Percentiles rank a stretch among this genome's conserved stretches.
phyloP scores from a whole-genome alignment of 192 early-diverging fungal genomes.

The Backusella tuberculispora region DNA sequence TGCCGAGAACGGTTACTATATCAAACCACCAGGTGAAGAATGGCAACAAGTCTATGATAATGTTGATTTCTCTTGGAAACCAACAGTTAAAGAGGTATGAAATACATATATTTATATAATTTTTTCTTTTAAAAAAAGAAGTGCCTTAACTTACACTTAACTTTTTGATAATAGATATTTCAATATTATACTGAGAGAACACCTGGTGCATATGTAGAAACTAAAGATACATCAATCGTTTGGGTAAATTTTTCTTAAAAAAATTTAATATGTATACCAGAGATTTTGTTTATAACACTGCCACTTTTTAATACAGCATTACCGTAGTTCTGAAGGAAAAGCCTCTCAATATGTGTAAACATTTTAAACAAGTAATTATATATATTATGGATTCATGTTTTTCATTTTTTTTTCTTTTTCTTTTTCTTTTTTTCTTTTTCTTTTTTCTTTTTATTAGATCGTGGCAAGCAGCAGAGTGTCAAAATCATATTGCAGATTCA shows the following conservation, averaged over 20 bases:
- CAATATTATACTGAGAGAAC: conserved; percentile 85
- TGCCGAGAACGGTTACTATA: conserved; percentile 78
- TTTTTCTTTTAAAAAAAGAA: not conserved
- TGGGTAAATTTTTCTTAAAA: conserved; percentile 51
- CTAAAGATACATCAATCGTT: conserved; percentile 70
- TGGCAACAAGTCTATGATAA: conserved; percentile 66
- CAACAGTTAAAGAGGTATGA: conserved; percentile 64
- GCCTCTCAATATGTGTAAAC: conserved; percentile 38
- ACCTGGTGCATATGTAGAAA: conserved; percentile 77
- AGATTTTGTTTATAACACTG: not conserved
- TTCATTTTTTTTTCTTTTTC: conserved; percentile 15
- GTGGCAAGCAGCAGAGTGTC: conserved; percentile 85
- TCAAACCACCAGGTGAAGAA: conserved; percentile 59
- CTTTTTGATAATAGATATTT: conserved; percentile 57
- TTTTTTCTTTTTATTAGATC: conserved; percentile 27
- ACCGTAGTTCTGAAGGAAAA: conserved; percentile 27
- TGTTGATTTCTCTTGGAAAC: conserved; percentile 67
- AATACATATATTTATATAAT: no score
- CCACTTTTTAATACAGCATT: conserved; percentile 25
- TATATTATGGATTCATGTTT: conserved; percentile 3
- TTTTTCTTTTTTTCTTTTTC: not conserved
- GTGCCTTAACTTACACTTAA: no score
- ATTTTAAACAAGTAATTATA: conserved; percentile 4
- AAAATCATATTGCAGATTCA: conserved; percentile 80
- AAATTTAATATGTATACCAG: not conserved